Percentiles rank a stretch among this genome's conserved stretches.
Conservation (phyloP, 1,139 yeast species). For the Suhomyces kunorum region DNA sequence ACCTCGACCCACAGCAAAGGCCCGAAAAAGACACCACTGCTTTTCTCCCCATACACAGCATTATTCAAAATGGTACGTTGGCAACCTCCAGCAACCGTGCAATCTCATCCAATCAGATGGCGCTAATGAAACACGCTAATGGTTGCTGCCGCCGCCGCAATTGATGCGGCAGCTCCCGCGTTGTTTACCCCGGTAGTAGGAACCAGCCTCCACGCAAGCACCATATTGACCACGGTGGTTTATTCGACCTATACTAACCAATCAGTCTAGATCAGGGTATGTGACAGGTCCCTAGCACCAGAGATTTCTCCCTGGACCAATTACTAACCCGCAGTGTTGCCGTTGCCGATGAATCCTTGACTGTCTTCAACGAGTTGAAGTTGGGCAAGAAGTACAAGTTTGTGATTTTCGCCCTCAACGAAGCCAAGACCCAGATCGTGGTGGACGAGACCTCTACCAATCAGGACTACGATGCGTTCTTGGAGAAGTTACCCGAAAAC, state of each 20-base stretch:
- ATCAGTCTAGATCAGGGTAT: slow-evolving; percentile 69
- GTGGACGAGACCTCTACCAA: slow-evolving; percentile 83
- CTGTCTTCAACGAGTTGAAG: slow-evolving; percentile 93
- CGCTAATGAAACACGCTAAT: no score
- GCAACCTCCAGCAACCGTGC: not conserved
- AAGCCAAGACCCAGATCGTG: slow-evolving; percentile 82
- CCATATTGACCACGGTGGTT: no score
- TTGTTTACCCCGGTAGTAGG: no score
- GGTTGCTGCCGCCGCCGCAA: no score
- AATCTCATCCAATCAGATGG: slow-evolving; percentile 33
- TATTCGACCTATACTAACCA: slow-evolving; percentile 18
- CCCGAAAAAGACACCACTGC: slow-evolving; percentile 13
- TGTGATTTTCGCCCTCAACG: slow-evolving; percentile 78
- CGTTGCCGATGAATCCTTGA: slow-evolving; percentile 91
- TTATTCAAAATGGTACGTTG: slow-evolving; percentile 12
- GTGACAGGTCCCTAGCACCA: slow-evolving; percentile 29
- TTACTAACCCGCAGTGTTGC: slow-evolving; percentile 65
- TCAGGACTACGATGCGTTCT: slow-evolving; percentile 75
- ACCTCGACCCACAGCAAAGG: slow-evolving; percentile 14
- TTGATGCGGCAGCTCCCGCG: no score
- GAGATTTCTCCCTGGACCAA: no score
- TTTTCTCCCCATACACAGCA: slow-evolving; percentile 6
- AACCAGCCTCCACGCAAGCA: not conserved
- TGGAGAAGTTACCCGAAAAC: slow-evolving; percentile 88
- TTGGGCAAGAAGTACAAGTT: slow-evolving; percentile 89